Evolutionary conservation across 257 asterid genomes (phyloP).

Genomic region (Nicotiana paniculata): DNA sequence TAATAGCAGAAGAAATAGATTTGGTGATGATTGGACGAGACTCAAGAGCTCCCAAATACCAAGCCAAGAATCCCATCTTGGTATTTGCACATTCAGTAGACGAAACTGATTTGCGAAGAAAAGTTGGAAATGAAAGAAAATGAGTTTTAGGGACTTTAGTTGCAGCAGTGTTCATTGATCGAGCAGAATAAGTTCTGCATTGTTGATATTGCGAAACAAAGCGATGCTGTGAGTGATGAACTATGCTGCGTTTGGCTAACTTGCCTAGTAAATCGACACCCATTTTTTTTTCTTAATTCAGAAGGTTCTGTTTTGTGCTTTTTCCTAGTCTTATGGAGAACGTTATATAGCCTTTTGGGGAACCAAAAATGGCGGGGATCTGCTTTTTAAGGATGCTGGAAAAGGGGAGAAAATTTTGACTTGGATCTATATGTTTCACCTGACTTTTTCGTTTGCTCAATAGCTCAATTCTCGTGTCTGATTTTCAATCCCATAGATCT

Average conservation of each 20-base stretch:
- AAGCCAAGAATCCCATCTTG: constrained; percentile 41
- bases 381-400: neutral
- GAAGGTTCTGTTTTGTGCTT: neutral
- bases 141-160: constrained; percentile 19
- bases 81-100: constrained; percentile 29
- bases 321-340: constrained; percentile 15
- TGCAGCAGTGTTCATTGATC: constrained; percentile 12
- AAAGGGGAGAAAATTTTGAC: neutral
- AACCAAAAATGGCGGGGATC: neutral
- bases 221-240: constrained; percentile 21
- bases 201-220: neutral
- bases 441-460: neutral
- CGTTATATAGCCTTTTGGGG: neutral
- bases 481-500: neutral
- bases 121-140: neutral
- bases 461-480: neutral
- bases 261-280: constrained; percentile 25
- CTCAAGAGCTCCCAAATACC: constrained; percentile 71
- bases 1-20: constrained; percentile 51
- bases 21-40: constrained; percentile 70
- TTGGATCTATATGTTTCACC: neutral
- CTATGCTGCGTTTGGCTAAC: constrained; percentile 23
- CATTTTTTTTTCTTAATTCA: constrained; percentile 12
- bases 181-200: neutral
- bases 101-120: constrained; percentile 21